Base-by-base conservation (phyloP, 139 green algal genomes). In the Asterochloris sp. region DNA sequence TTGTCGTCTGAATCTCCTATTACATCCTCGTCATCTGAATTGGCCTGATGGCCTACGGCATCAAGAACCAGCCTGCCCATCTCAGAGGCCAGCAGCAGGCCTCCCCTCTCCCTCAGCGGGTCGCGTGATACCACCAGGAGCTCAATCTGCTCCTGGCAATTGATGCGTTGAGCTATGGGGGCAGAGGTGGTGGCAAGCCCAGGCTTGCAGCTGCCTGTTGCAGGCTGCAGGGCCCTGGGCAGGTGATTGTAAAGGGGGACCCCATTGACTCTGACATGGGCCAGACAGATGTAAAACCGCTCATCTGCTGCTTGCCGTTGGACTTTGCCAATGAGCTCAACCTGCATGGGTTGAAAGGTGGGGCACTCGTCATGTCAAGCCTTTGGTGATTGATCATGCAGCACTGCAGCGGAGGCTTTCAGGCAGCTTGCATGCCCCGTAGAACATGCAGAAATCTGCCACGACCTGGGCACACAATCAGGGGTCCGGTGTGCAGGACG, bases 251-350 rank as follows among this genome's bases (percentile, higher is more conserved):
- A 84, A 19, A 89, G n/a, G 13, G 86, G 86, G 0, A 29, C 66
- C 60, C 86, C 86, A 13, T 78, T 1, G 12, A 79, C 86, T 0
- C 78, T 74, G 13, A 83, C 28, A 19, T 89, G 81, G 29, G 54
- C 61, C 12, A 89, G 26, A 75, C 86, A 89, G 61, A 84, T 76
- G 69, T 90, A 90, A 28, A 66, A 90, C 0, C 19, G 28, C 6
- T 89, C 62, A 27, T 90, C 87, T 1, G 24, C 62, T 0, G 73
- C 69, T 74, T 90, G 87, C 29, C 74, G 86, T 78, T 87, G 82
- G 24, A 29, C 64, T n/a, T 62, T 67, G 17, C 87, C 87, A 28
- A 88, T 64, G 21, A 90, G 69, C 74, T 90, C 82, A 21, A 88
- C 64, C 71, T 84, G 66, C 62, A 87, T 0, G 0, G 12, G 27